A percentile compares a stretch with the other conserved stretches of the same genome.
Evolutionary conservation across 129 eudicot genomes (phyloP).

Genomic region (Pittosporum tobira): DNA sequence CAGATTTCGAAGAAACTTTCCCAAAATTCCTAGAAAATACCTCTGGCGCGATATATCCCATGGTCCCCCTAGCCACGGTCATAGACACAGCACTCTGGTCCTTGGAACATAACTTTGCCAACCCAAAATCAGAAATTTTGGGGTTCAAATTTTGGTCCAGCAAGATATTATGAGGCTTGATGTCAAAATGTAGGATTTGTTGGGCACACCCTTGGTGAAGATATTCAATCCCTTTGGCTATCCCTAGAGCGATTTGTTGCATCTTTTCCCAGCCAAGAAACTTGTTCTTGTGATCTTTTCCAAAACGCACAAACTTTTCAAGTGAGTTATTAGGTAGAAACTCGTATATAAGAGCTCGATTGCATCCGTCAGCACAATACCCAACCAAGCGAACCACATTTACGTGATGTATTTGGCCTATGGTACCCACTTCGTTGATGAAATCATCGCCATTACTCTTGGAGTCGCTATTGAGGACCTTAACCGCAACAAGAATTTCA

Average conservation of each 20-base stretch:
- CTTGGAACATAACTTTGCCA: constrained; percentile 25
- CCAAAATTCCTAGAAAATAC: constrained; percentile 14
- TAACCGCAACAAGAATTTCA: constrained; percentile 27
- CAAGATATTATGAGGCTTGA: constrained; percentile 34
- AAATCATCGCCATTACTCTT: constrained; percentile 31
- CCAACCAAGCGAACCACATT: constrained; percentile 37
- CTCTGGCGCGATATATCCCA: constrained; percentile 40
- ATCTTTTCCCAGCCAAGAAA: constrained; percentile 31
- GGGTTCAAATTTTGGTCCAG: constrained; percentile 30
- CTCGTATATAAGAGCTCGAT: constrained; percentile 30
- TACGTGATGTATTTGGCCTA: constrained; percentile 26
- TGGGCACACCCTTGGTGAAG: constrained; percentile 35
- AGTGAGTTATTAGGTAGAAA: constrained; percentile 24
- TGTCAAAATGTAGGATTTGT: constrained; percentile 34
- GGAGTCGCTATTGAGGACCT: constrained; percentile 20
- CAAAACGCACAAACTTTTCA: constrained; percentile 13
- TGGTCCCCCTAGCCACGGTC: constrained; percentile 26
- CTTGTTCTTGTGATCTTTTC: background rate
- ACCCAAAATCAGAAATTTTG: constrained; percentile 33
- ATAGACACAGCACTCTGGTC: too few species aligned
- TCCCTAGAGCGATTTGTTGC: constrained; percentile 19
- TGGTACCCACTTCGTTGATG: constrained; percentile 27
- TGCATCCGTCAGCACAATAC: constrained; percentile 30
- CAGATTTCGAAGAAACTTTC: constrained; percentile 13
- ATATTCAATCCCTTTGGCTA: constrained; percentile 33